Base-by-base conservation (phyloP, 1,284 basidiomycete species). In the Boletus subluridellus region DNA sequence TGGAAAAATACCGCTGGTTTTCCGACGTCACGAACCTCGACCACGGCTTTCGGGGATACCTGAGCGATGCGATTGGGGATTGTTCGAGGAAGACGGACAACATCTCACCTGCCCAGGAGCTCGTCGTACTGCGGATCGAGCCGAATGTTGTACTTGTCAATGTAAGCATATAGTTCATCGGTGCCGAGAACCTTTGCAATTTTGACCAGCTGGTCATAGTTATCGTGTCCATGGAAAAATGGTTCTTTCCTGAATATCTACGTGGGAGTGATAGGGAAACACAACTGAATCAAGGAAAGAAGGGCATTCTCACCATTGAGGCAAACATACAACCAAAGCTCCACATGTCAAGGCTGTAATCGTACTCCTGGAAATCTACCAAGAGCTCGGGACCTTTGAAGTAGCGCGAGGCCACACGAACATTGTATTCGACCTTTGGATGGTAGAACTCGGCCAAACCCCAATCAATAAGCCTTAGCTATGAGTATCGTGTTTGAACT, bases 221-320 rank as follows among this genome's bases (percentile, higher is more conserved):
- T 99, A 77, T 98, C 95, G 73, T 98, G 95, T 14, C 96, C 96
- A 71, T 99, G 96, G 85, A 99, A 99, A 80, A 99, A 97, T 14
- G 96, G 96, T 72, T 99, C 96, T 77, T 98, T 98, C 66, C 96
- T 87, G 85, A 99, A 98, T 72, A 99, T 99, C 94, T 96, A 67
- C 53, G 54, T 41, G 51, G 46, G 35, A 50, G 11, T 32, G 49
- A 48, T 55, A 61, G 49, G 57, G 35, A 63, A 57, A 38, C 49
- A 49, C 46, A 37, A 49, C 48, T 9, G 37, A 49, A 54, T 17
- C 14, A 8, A 38, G 4, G 42, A 21, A 35, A 21, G 17, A 52
- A 47, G 44, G 49, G 46, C 15, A 28, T 39, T 69, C 81, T 64
- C 67, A 94, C 94, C 94, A 98, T 97, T n/a, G 91, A 94, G 14